Evolutionary conservation across 1,284 basidiomycete genomes (phyloP).

Genomic region (Cystobasidium sp.): DNA sequence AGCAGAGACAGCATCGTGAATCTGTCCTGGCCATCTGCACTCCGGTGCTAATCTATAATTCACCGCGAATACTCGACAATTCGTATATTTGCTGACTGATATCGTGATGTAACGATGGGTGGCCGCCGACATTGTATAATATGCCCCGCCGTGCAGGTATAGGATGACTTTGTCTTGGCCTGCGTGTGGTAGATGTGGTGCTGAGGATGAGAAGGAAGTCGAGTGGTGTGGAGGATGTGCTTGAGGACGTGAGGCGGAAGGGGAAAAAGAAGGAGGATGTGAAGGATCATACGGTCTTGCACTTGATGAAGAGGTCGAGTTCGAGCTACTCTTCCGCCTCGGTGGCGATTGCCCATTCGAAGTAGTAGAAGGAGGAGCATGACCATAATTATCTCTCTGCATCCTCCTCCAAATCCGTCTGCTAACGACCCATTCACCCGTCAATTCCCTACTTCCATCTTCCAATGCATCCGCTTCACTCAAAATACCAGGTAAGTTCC

Average conservation of each 20-base stretch:
- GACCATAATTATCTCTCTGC: slow-evolving; percentile 73
- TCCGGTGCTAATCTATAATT: slow-evolving; percentile 97
- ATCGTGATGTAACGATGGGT: slow-evolving; percentile 91
- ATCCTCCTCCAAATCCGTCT: slow-evolving; percentile 85
- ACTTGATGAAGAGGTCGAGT: not conserved
- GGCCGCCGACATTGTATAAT: slow-evolving; percentile 92
- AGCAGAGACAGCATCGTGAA: slow-evolving; percentile 85
- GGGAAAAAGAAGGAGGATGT: too few relatives aligned
- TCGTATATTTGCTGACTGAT: slow-evolving; percentile 84
- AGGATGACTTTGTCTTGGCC: slow-evolving; percentile 67
- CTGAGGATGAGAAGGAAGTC: not conserved
- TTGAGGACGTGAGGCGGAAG: not conserved
- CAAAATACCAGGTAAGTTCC: slow-evolving; percentile 76
- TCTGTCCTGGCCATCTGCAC: slow-evolving; percentile 87
- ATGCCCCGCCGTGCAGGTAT: slow-evolving; percentile 94
- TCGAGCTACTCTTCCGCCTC: not conserved
- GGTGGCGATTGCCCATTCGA: not conserved
- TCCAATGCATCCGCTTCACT: slow-evolving; percentile 74
- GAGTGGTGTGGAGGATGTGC: slow-evolving; percentile 6
- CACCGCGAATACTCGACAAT: slow-evolving; percentile 93
- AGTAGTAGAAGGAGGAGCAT: not conserved
- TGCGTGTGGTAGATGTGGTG: not conserved
- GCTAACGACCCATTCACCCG: slow-evolving; percentile 95
- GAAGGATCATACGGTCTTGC: not conserved
- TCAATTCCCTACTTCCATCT: slow-evolving; percentile 75